Conservation (phyloP, 805 yeast species). For the Cyberlindnera misumaiensis region DNA sequence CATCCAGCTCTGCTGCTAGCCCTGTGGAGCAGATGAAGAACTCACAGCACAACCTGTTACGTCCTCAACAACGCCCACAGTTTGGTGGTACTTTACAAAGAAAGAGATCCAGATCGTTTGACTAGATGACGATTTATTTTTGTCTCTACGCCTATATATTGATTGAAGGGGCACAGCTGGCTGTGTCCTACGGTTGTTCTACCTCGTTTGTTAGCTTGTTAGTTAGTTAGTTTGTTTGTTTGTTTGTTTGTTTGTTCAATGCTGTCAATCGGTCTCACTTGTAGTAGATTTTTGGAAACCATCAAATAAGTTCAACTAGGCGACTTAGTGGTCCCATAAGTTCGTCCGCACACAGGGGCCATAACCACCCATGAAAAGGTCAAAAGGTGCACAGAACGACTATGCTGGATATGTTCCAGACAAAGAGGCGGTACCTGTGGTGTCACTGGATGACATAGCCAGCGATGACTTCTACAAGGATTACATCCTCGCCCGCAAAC, state of each 20-base stretch:
- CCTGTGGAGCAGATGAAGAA: slow-evolving; percentile 11
- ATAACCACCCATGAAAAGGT: slow-evolving; percentile 1
- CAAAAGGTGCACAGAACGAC: slow-evolving; percentile 3
- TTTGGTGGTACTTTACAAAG: not conserved
- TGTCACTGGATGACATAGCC: not conserved
- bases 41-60: not conserved
- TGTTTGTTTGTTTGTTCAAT: not conserved
- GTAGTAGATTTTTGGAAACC: not conserved
- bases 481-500: slow-evolving; percentile 25
- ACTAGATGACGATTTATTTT: not conserved
- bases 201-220: not conserved
- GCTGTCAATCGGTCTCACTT: not conserved
- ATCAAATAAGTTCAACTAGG: too few relatives aligned
- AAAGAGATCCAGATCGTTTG: slow-evolving; percentile 1
- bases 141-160: not conserved
- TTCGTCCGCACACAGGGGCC: not conserved
- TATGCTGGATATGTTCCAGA: slow-evolving; percentile 11
- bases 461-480: slow-evolving; percentile 7
- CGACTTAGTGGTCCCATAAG: too few relatives aligned
- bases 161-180: not conserved
- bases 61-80: not conserved
- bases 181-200: not conserved
- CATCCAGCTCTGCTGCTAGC: slow-evolving; percentile 14
- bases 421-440: not conserved
- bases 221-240: not conserved